Evolutionary conservation across 495 filamentous ascomycete species (phyloP).

Genomic region (Aspergillus baeticus): DNA sequence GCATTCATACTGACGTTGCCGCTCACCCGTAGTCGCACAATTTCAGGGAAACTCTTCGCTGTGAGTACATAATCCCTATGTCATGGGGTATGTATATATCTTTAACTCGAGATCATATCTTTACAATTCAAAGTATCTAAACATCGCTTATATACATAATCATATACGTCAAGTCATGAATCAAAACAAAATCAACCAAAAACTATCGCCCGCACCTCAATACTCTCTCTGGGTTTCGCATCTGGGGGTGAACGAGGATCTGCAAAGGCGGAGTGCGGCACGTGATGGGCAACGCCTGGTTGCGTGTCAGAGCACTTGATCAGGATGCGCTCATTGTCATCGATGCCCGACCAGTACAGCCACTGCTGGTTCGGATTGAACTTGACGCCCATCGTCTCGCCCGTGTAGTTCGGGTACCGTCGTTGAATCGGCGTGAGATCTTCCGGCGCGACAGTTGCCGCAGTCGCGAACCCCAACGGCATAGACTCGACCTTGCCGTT

Average conservation of each 20-base stretch:
- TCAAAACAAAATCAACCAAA: slow-evolving; percentile 45
- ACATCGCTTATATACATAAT: neutral
- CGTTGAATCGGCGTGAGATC: slow-evolving; percentile 74
- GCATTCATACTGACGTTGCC: too few relatives aligned
- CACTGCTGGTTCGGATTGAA: slow-evolving; percentile 61
- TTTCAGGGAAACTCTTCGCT: too few relatives aligned
- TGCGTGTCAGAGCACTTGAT: slow-evolving; percentile 77
- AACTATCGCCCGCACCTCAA: slow-evolving; percentile 81
- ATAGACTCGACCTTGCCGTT: slow-evolving; percentile 65
- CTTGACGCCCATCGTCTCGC: slow-evolving; percentile 69
- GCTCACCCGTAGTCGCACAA: too few relatives aligned
- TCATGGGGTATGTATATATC: too few relatives aligned
- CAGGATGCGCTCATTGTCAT: slow-evolving; percentile 67
- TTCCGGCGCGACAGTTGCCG: slow-evolving; percentile 52
- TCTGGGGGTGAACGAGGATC: slow-evolving; percentile 65
- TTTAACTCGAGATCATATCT: too few relatives aligned
- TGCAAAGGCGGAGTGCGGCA: slow-evolving; percentile 78
- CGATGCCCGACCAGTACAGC: slow-evolving; percentile 76
- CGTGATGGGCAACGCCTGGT: slow-evolving; percentile 53
- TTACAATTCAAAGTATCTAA: too few relatives aligned
- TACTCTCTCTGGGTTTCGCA: slow-evolving; percentile 67
- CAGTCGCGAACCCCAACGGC: slow-evolving; percentile 71
- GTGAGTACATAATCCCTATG: too few relatives aligned
- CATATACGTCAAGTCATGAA: neutral
- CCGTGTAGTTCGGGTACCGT: slow-evolving; percentile 65